Percentiles rank a stretch among this genome's conserved stretches.
Conservation (phyloP, 257 asterid genomes). For the Osmanthus fragrans region DNA sequence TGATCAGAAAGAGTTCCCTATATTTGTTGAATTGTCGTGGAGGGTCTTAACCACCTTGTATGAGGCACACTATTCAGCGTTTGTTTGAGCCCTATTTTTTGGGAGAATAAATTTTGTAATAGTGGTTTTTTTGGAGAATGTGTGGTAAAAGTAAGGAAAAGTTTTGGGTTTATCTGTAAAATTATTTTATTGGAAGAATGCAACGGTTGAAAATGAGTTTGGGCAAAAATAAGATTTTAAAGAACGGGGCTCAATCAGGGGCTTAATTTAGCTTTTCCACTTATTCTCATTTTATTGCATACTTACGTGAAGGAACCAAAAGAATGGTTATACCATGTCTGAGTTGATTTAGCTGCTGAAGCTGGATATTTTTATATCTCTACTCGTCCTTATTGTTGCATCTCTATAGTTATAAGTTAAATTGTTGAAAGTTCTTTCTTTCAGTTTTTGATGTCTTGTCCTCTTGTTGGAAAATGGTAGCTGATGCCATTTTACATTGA, state of each 20-base stretch:
- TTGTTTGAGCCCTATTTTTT: too few relatives aligned
- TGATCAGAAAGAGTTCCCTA: not conserved
- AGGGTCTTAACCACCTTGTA: not conserved
- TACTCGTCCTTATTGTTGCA: slow-evolving; percentile 13
- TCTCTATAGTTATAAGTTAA: not conserved
- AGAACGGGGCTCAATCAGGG: too few relatives aligned
- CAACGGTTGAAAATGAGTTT: too few relatives aligned
- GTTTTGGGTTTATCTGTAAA: too few relatives aligned
- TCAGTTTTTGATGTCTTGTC: not conserved
- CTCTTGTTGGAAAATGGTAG: slow-evolving; percentile 8
- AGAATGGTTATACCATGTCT: not conserved
- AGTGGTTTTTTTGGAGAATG: too few relatives aligned
- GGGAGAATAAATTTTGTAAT: too few relatives aligned
- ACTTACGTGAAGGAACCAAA: not conserved
- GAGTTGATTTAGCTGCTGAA: slow-evolving; percentile 5
- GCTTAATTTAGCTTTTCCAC: not conserved
- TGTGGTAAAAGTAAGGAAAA: too few relatives aligned
- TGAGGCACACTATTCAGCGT: not conserved
- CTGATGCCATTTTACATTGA: slow-evolving; percentile 5
- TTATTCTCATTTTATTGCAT: slow-evolving; percentile 14
- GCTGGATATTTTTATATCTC: not conserved
- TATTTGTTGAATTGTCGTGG: not conserved
- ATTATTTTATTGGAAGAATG: too few relatives aligned
- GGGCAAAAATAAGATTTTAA: too few relatives aligned
- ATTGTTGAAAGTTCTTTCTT: not conserved